phyloP scores from a whole-genome alignment of 371 early-diverging fungal species.

The Smittium culicis region DNA sequence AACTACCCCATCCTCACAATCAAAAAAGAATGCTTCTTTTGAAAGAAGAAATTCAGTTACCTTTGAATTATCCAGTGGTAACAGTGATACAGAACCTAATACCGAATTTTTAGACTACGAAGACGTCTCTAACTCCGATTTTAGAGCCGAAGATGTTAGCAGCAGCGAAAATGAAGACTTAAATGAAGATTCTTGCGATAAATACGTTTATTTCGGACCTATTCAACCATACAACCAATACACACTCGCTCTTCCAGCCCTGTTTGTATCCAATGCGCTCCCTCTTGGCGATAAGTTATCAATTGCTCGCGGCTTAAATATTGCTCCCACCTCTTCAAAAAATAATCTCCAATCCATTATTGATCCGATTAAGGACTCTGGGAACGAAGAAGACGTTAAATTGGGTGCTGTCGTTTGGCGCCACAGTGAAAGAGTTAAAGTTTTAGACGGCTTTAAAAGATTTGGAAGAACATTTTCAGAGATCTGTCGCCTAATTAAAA shows the following conservation, averaged over 20 bases:
- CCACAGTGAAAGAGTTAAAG: constrained; percentile 54
- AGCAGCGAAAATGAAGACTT: not conserved
- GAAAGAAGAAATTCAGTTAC: not conserved
- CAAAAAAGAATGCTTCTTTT: not conserved
- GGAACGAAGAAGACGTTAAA: constrained; percentile 14
- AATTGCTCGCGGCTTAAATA: not conserved
- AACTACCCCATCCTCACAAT: not conserved
- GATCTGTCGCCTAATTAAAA: constrained; percentile 51
- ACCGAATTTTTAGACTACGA: not conserved
- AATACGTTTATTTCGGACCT: not conserved
- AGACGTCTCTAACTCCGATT: not conserved
- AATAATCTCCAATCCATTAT: not conserved
- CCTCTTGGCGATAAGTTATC: not conserved
- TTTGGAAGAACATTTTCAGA: constrained; percentile 57
- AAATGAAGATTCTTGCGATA: not conserved
- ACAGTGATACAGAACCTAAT: not conserved
- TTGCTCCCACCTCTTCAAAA: not conserved
- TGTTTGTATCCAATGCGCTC: not conserved
- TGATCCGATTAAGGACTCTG: not conserved
- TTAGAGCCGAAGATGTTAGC: not conserved
- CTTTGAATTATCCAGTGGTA: not conserved
- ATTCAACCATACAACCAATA: not conserved
- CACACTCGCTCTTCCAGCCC: not conserved
- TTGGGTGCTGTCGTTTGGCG: constrained; percentile 50
- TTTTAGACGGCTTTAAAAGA: constrained; percentile 55